Percentiles rank a stretch among this genome's conserved stretches.
These are phyloP conservation scores for Petunia secreta DNA, from an alignment of 257 asterid species.

Conservation along the genomic window DNA sequence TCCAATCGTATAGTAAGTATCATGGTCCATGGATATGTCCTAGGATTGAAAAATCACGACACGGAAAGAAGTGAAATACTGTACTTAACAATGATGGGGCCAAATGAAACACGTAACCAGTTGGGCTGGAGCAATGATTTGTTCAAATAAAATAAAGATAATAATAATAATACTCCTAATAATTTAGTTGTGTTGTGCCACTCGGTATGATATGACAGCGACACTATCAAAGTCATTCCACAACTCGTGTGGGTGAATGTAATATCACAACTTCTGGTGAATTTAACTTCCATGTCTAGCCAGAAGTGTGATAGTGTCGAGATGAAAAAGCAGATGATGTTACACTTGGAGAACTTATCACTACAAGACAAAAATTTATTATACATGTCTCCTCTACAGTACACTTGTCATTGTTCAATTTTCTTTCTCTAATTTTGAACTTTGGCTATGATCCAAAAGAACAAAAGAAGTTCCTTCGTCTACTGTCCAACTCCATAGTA, in stretches of 20 bases:
- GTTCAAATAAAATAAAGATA: no score
- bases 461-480: neutral
- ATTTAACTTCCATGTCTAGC: neutral
- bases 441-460: neutral
- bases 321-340: neutral
- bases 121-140: neutral
- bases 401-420: neutral
- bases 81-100: neutral
- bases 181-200: neutral
- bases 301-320: neutral
- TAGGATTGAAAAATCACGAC: no score
- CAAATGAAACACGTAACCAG: neutral
- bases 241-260: no score
- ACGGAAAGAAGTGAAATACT: no score
- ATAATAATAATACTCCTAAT: no score
- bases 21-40: no score
- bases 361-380: neutral
- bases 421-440: neutral
- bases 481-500: neutral
- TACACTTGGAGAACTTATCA: neutral
- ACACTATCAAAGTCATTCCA: no score
- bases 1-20: no score
- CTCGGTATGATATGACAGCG: neutral
- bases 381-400: no score
- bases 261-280: no score